Evolutionary conservation across 129 eudicot genomes (phyloP), one percentile per base, ranked within the genome.

Genomic region (Centaurea solstitialis): DNA sequence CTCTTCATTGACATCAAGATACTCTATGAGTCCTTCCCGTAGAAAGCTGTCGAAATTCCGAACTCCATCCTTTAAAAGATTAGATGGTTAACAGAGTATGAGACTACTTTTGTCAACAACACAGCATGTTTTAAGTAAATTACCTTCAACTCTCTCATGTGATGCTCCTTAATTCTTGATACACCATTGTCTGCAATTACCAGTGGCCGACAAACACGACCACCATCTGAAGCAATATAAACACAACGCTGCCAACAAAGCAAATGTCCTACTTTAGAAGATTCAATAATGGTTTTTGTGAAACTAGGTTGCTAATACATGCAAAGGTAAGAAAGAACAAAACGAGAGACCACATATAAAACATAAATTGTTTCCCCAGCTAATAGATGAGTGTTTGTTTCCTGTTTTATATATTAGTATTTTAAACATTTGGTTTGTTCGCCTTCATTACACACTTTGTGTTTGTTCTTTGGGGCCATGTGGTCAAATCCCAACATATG

Each of bases 1-100:
- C 91, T 96, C 95, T 87, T 96, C 99, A 62, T 96, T 96, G 83
- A 96, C 99, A 81, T 96, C 99, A 81, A 96, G 99, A 86, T 93
- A 96, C 81, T 96, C 99, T 37, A 96, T 84, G 84, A 96, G 74
- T 75, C 99, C 99, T 68, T 96, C 99, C 35, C 85, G 87, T 62
- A 96, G 70, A 77, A 96, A 96, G 77, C 94, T 92, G 82, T 93
- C 97, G 45, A 96, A 96, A 38, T 78, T 87, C 76, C 95, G 98
- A 62, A 91, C 84, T 74, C 98, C 97, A 22, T 96, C 98, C 99
- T 94, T 83, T 84, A 79, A 74, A 39, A 18, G 37, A 45, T 72
- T 20, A 70, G 67, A 82, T 6, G 7, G 39, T 79, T 72, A 66
- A 65, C 15, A 53, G 22, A 37, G 38, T 68, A 35, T 74, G 69